Evolutionary conservation across 2,329 filamentous ascomycete genomes (phyloP).

Genomic region (Graphilbum sp.): DNA sequence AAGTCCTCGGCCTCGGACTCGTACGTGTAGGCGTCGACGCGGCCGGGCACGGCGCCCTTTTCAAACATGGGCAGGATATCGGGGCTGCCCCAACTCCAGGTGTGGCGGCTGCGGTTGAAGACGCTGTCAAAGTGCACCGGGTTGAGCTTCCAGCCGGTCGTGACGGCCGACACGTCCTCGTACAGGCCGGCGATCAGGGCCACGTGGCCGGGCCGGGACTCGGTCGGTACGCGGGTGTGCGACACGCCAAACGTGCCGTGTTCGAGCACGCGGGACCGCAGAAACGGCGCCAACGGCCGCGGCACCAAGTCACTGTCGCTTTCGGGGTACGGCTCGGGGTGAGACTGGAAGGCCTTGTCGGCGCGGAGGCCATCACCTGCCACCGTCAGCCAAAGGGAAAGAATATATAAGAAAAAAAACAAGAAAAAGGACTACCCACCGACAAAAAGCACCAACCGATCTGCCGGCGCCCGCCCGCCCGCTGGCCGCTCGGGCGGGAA

Average conservation of each 20-base stretch:
- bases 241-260: slow-evolving; percentile 95
- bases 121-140: slow-evolving; percentile 98
- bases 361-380: slow-evolving; percentile 80
- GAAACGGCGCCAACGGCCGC: slow-evolving; percentile 73
- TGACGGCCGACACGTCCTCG: slow-evolving; percentile 94
- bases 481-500: slow-evolving; percentile 50
- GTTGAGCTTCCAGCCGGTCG: slow-evolving; percentile 96
- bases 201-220: slow-evolving; percentile 91
- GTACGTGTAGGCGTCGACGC: slow-evolving; percentile 79
- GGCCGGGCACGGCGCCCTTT: slow-evolving; percentile 72
- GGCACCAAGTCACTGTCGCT: slow-evolving; percentile 49
- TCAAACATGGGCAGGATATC: slow-evolving; percentile 98
- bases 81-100: slow-evolving; percentile 97
- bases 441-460: slow-evolving; percentile 83
- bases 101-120: slow-evolving; percentile 91
- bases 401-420: neutral
- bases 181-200: slow-evolving; percentile 93
- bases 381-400: neutral
- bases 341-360: slow-evolving; percentile 92
- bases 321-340: slow-evolving; percentile 68
- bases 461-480: slow-evolving; percentile 56
- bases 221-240: slow-evolving; percentile 90
- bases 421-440: slow-evolving; percentile 33
- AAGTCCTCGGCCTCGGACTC: slow-evolving; percentile 78
- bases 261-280: slow-evolving; percentile 74